Conservation (phyloP, 768 basidiomycete species). For the Hericium coralloides region DNA sequence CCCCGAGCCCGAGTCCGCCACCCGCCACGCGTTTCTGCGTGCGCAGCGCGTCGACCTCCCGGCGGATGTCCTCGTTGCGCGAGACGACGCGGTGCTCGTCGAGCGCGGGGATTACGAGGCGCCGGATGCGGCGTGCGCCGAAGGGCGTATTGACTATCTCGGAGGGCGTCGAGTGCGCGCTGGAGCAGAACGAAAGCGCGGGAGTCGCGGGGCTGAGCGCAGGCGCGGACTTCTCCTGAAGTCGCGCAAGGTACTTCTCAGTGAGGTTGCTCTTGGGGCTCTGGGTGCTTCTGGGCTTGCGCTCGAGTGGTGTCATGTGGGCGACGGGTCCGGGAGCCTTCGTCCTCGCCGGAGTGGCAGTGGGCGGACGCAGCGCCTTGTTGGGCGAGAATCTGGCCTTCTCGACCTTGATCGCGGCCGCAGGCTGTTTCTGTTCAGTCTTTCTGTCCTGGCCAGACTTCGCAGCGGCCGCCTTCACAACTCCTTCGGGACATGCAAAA, state of each 20-base stretch:
- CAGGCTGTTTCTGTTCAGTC: too few relatives aligned
- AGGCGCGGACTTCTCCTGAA: neutral
- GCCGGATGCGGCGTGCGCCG: neutral
- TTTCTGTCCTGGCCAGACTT: too few relatives aligned
- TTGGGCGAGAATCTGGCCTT: too few relatives aligned
- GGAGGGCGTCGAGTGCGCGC: neutral
- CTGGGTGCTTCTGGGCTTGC: too few relatives aligned
- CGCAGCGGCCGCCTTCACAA: too few relatives aligned
- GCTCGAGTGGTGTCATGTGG: too few relatives aligned
- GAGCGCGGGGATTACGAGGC: neutral
- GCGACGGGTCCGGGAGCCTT: too few relatives aligned
- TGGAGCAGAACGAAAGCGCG: neutral
- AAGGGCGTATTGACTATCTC: neutral
- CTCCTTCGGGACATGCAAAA: too few relatives aligned
- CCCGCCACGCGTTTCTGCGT: neutral
- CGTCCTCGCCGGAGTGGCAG: too few relatives aligned
- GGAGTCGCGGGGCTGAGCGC: neutral
- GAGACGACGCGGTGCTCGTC: neutral
- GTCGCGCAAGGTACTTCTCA: neutral
- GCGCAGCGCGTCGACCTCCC: neutral
- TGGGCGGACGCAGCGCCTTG: too few relatives aligned
- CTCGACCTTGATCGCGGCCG: too few relatives aligned
- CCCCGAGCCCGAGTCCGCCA: neutral
- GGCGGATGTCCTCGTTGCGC: neutral
- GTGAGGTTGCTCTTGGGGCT: neutral